Base-by-base conservation (phyloP, 169 alveolate genomes). In the Eimeria acervulina region DNA sequence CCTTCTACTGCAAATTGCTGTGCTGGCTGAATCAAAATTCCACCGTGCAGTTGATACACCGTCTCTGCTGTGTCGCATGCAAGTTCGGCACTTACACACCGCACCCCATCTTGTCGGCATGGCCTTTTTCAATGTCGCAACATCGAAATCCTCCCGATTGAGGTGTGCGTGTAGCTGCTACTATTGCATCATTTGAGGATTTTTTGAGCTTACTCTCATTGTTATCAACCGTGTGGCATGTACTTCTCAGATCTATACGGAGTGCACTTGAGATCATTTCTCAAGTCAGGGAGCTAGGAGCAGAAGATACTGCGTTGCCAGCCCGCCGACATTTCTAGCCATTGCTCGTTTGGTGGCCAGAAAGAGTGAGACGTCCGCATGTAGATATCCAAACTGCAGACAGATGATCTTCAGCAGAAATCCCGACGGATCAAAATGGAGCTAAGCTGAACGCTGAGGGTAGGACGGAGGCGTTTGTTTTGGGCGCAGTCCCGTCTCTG, bases 201-300 rank as follows among this genome's bases (percentile, higher is more conserved):
- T 7, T 36, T 70, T 13, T 15, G 78, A 1, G 81, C 0, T 17
- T 70, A 2, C 51, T 31, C n/a, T 7, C 15, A 70, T 17, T 23
- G 51, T 28, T 1, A 12, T 13, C 44, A 33, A 7, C 28, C 81
- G 81, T 42, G 66, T 40, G 33, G 12, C n/a, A 66, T 42, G 52
- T 66, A 21, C 66, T 42, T 40, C 38, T 51, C 93, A 85, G 93
- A 42, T 85, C 93, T 10, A 59, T 85, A 59, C 76, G 93, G 81
- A 61, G 93, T 38, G 93, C 93, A 23, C 93, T 85, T 52, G 93
- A 85, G 76, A 85, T 85, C 23, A 59, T 85, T 61, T 85, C 93
- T 59, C 76, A 59, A 52, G 93, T 85, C 23, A 59, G 93, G 68
- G 93, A 61, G 61, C 47, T 85, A 38, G 93, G 93, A 31, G 76